phyloP scores from a whole-genome alignment of 139 green algal species.

The Chlamydomonas sp. region DNA sequence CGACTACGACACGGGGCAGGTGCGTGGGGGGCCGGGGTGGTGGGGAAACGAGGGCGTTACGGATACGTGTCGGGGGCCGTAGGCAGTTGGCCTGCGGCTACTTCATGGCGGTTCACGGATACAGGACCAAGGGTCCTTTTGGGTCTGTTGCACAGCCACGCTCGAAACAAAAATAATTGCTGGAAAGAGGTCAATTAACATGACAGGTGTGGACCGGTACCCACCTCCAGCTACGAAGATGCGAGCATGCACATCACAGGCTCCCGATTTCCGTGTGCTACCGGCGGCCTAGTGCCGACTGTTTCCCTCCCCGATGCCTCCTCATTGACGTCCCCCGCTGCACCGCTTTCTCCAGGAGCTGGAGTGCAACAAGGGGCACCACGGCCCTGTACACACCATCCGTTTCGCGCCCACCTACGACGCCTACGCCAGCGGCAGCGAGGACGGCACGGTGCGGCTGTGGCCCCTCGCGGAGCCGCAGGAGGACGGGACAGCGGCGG shows the following conservation, averaged over 20 bases:
- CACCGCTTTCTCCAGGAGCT: conserved; percentile 54
- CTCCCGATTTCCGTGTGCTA: too few species aligned
- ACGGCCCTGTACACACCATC: conserved; percentile 96
- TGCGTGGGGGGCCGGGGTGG: neutral
- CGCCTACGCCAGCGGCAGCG: conserved; percentile 92
- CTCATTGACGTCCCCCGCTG: neutral
- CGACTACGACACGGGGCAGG: conserved; percentile 81
- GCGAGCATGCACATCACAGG: neutral
- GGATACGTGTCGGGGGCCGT: too few species aligned
- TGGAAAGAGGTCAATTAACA: neutral
- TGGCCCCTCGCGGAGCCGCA: conserved; percentile 64
- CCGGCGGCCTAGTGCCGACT: too few species aligned
- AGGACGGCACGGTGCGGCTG: conserved; percentile 98
- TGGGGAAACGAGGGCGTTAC: neutral
- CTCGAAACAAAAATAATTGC: neutral
- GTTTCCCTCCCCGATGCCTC: neutral
- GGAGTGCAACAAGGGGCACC: conserved; percentile 92
- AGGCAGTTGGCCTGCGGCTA: too few species aligned
- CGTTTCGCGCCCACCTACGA: conserved; percentile 92
- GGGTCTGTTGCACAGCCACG: too few species aligned
- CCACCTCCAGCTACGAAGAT: neutral
- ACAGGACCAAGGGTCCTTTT: too few species aligned
- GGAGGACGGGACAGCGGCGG: neutral
- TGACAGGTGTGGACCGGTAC: neutral
- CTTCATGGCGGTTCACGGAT: too few species aligned